Evolutionary conservation across 1,284 basidiomycete genomes (phyloP).

Genomic region (Austroboletus novae-zelandiae): DNA sequence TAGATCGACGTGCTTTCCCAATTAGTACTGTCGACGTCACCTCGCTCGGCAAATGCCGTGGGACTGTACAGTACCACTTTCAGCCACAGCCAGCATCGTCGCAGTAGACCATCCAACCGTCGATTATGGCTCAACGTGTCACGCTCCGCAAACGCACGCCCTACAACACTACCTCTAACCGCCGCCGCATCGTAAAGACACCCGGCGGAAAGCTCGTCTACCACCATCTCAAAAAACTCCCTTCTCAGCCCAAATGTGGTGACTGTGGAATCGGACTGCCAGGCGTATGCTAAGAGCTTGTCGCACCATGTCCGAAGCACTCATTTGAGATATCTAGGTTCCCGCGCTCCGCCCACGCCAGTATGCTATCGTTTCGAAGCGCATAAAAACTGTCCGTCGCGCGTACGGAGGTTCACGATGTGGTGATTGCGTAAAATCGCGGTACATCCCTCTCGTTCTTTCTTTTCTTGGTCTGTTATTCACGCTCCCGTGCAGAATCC

Average conservation of each 20-base stretch:
- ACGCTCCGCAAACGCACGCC: slow-evolving; percentile 98
- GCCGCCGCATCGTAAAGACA: slow-evolving; percentile 95
- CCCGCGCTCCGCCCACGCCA: slow-evolving; percentile 90
- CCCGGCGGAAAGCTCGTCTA: slow-evolving; percentile 92
- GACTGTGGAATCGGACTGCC: slow-evolving; percentile 91
- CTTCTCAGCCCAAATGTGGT: slow-evolving; percentile 92
- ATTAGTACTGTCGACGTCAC: neutral
- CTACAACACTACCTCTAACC: slow-evolving; percentile 98
- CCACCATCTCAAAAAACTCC: slow-evolving; percentile 87
- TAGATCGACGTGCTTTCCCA: neutral
- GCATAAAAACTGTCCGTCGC: slow-evolving; percentile 90
- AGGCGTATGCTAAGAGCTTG: slow-evolving; percentile 62
- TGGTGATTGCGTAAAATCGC: slow-evolving; percentile 87
- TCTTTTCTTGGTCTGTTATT: neutral
- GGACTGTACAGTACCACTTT: slow-evolving; percentile 18
- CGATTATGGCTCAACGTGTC: slow-evolving; percentile 94
- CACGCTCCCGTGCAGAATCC: slow-evolving; percentile 63
- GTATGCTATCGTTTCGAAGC: slow-evolving; percentile 93
- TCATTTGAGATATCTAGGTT: slow-evolving; percentile 47
- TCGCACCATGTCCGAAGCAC: neutral
- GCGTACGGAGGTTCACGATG: slow-evolving; percentile 97
- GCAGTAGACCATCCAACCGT: slow-evolving; percentile 2
- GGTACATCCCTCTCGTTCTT: slow-evolving; percentile 49
- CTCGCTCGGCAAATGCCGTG: slow-evolving; percentile 16
- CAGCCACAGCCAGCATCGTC: slow-evolving; percentile 19